A percentile compares a stretch with the other conserved stretches of the same genome.
Evolutionary conservation across 495 filamentous ascomycete species (phyloP).

Genomic region (Durotheca rogersii): DNA sequence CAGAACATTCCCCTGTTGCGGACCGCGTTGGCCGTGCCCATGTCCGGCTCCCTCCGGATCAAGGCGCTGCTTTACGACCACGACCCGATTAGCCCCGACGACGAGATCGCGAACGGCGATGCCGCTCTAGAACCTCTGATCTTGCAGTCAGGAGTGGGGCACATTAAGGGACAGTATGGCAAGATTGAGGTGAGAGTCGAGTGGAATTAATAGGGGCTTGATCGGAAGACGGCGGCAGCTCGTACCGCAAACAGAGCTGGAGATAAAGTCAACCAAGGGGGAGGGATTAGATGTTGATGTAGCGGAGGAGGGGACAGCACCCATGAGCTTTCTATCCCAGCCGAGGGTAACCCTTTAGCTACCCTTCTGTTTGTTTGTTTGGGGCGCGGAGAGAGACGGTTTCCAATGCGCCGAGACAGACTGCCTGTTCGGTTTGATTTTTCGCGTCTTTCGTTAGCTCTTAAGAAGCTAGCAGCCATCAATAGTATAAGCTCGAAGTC

Average conservation of each 20-base stretch:
- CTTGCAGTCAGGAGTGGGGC: not conserved
- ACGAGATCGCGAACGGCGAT: slow-evolving; percentile 1
- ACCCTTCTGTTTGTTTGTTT: not conserved
- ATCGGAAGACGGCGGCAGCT: not conserved
- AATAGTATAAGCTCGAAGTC: too few relatives aligned
- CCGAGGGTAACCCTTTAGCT: not conserved
- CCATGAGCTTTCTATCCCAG: not conserved
- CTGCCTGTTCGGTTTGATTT: not conserved
- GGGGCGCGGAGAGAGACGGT: too few relatives aligned
- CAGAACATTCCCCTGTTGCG: slow-evolving; percentile 5
- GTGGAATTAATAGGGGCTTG: not conserved
- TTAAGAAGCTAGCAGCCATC: too few relatives aligned
- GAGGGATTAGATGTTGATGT: not conserved
- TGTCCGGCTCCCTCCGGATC: not conserved
- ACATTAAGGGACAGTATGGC: not conserved
- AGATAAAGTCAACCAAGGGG: not conserved
- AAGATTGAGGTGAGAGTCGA: not conserved
- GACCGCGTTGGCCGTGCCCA: not conserved
- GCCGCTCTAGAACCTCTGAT: not conserved
- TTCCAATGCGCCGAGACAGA: not conserved
- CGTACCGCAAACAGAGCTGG: not conserved
- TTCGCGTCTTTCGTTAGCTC: too few relatives aligned
- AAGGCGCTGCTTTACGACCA: slow-evolving; percentile 1
- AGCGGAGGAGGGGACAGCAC: not conserved
- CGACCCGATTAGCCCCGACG: not conserved